Conservation (phyloP, 202 grass and related monocot genomes). For the Sporobolus alterniflorus region DNA sequence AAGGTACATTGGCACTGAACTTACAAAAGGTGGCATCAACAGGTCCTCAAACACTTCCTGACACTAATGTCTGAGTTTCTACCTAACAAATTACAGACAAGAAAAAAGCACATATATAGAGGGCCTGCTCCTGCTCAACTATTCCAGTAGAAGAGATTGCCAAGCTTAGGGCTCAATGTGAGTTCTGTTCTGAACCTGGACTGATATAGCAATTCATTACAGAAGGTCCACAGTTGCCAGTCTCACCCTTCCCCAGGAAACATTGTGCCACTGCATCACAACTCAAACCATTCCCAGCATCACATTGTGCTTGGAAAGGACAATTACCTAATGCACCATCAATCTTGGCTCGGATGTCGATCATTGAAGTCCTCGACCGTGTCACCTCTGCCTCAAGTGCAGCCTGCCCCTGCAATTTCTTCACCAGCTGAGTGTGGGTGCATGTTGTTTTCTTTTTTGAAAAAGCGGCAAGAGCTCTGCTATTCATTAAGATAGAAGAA, state of each 20-base stretch:
- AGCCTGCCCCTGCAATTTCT: constrained; percentile 31
- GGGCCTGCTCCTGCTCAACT: too few relatives aligned
- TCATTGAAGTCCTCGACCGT: constrained; percentile 18
- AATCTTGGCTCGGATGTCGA: constrained; percentile 39
- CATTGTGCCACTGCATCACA: constrained; percentile 35
- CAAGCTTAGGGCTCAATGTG: background rate
- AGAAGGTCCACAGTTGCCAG: constrained; percentile 17
- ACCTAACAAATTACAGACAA: background rate
- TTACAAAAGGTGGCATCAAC: background rate
- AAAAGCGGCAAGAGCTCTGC: too few relatives aligned
- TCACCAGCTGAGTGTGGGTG: constrained; percentile 49
- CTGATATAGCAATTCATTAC: constrained; percentile 37
- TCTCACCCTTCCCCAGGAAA: constrained; percentile 22
- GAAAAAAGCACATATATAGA: background rate
- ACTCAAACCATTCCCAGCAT: constrained; percentile 1
- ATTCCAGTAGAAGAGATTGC: background rate
- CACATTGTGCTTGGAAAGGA: constrained; percentile 10
- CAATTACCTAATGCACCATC: constrained; percentile 33
- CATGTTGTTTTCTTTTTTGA: too few relatives aligned
- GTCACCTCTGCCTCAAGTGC: constrained; percentile 16
- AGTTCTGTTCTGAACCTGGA: constrained; percentile 2
- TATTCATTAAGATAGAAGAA: too few relatives aligned
- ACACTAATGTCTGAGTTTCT: background rate
- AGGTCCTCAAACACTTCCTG: background rate
- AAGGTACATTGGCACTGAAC: background rate